Evolutionary conservation across 192 early-diverging fungal species (phyloP).

Genomic region (Podila horticola): DNA sequence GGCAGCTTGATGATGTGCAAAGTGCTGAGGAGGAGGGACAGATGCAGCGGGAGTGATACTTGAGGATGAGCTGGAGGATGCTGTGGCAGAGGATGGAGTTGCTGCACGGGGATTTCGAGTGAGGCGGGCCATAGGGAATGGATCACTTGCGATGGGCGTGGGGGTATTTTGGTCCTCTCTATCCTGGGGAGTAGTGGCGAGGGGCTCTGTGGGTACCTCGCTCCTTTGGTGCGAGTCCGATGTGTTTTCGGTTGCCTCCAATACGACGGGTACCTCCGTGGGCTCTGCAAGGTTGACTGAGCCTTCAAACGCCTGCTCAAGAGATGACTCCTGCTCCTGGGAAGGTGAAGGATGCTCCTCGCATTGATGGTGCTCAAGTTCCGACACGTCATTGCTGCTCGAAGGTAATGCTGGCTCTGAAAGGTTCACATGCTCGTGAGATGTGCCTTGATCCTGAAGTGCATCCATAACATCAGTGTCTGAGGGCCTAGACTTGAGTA

Average conservation of each 20-base stretch:
- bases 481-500: constrained; percentile 25
- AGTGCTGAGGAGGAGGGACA: not conserved
- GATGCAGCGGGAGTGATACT: not conserved
- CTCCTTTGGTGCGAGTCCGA: no score
- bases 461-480: constrained; percentile 23
- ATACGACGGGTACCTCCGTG: not conserved
- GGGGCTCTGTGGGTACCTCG: not conserved
- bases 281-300: not conserved
- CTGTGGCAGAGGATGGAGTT: not conserved
- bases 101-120: constrained; percentile 18
- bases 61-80: not conserved
- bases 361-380: not conserved
- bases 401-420: constrained; percentile 2
- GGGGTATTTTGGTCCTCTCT: not conserved
- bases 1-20: not conserved
- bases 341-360: not conserved
- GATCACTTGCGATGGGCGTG: constrained; percentile 21
- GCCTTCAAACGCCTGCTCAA: not conserved
- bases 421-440: constrained; percentile 7
- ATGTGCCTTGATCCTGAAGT: not conserved
- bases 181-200: constrained; percentile 27
- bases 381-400: not conserved
- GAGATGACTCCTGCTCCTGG: not conserved
- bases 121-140: constrained; percentile 39
- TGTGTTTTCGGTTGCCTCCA: not conserved